Percentiles rank a stretch among this genome's conserved stretches.
Conservation (phyloP, 73 alveolate species). For the Strombidium stylifer region DNA sequence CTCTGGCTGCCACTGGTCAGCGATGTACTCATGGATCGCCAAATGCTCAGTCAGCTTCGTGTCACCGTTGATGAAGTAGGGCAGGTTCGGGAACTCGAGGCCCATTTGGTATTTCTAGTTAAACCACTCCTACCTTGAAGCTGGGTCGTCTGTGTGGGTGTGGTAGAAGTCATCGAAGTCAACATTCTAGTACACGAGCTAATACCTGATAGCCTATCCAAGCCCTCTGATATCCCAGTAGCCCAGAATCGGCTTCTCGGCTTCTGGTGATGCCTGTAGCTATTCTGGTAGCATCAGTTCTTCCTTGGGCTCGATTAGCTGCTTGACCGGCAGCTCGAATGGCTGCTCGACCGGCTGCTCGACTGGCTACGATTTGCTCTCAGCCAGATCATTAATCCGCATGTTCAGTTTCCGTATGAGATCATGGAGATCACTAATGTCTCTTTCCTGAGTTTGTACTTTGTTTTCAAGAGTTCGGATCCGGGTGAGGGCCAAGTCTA, state of each 20-base stretch:
- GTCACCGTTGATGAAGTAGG: constrained; percentile 60
- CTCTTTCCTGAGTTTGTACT: no score
- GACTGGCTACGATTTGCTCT: no score
- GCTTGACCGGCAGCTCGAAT: no score
- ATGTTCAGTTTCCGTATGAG: no score
- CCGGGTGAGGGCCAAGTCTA: no score
- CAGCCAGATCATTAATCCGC: no score
- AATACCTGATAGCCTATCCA: constrained; percentile 22
- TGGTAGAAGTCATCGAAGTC: constrained; percentile 21
- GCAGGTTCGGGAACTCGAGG: constrained; percentile 59
- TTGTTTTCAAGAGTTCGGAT: no score
- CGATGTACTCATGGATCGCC: constrained; percentile 13
- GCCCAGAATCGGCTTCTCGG: constrained; percentile 10
- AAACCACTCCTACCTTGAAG: constrained; percentile 27
- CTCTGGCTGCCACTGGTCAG: constrained; percentile 11
- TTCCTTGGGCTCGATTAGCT: no score
- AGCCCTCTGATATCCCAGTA: constrained; percentile 73
- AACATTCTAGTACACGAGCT: constrained; percentile 25
- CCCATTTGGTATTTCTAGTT: constrained; percentile 41
- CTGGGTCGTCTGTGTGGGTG: constrained; percentile 50
- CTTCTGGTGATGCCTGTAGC: no score
- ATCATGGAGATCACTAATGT: no score
- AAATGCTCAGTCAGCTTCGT: constrained; percentile 39
- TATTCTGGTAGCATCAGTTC: no score
- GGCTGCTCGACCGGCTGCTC: no score